Percentiles rank a stretch among this genome's conserved stretches.
These are phyloP conservation scores for Colletotrichum zoysiae DNA, from an alignment of 2,329 filamentous ascomycete genomes.

Conservation along the genomic window DNA sequence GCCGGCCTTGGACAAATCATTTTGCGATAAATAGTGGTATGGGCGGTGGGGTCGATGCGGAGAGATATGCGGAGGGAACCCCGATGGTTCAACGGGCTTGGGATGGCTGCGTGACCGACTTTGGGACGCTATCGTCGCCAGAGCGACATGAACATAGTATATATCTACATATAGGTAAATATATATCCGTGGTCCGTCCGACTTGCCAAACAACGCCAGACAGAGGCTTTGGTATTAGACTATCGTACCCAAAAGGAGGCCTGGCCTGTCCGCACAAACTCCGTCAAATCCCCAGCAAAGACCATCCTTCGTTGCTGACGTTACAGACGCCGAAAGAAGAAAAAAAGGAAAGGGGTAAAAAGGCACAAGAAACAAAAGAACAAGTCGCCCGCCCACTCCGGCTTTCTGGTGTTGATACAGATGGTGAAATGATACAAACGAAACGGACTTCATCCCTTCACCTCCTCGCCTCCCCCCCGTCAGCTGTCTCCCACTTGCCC, in stretches of 20 bases:
- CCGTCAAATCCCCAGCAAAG: constrained; percentile 20
- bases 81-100: background rate
- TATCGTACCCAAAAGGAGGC: constrained; percentile 38
- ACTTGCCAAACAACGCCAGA: constrained; percentile 12
- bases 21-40: background rate
- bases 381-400: constrained; percentile 6
- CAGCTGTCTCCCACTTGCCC: constrained; percentile 28
- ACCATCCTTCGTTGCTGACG: constrained; percentile 21
- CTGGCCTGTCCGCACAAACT: constrained; percentile 25
- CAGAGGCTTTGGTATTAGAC: constrained; percentile 32
- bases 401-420: constrained; percentile 21
- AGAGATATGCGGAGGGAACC: background rate
- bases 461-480: background rate
- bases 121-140: background rate
- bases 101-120: background rate
- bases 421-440: constrained; percentile 11
- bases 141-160: background rate
- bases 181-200: background rate
- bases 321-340: constrained; percentile 12
- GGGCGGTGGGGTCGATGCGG: background rate
- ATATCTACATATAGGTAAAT: background rate
- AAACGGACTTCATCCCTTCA: background rate
- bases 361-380: constrained; percentile 10
- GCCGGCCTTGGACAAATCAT: background rate
- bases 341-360: background rate